Evolutionary conservation across 2,329 filamentous ascomycete genomes (phyloP).

Genomic region (Aspergillus sp.): DNA sequence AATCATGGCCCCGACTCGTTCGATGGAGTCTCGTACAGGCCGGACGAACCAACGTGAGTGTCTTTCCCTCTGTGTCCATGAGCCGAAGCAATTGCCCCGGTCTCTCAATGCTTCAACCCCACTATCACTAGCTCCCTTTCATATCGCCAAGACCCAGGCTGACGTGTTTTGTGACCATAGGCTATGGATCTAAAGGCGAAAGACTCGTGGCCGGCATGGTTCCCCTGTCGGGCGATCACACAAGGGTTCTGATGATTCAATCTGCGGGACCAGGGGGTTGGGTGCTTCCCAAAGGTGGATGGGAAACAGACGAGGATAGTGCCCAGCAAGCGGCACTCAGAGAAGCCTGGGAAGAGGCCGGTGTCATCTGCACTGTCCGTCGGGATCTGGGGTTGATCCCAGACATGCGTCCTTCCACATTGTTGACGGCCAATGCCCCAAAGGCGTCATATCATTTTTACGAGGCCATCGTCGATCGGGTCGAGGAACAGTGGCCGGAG

Average conservation of each 20-base stretch:
- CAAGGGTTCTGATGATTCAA: slow-evolving; percentile 85
- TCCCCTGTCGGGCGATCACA: slow-evolving; percentile 75
- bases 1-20: slow-evolving; percentile 35
- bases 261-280: slow-evolving; percentile 84
- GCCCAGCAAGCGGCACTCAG: slow-evolving; percentile 73
- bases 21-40: slow-evolving; percentile 42
- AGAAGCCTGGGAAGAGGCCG: slow-evolving; percentile 97
- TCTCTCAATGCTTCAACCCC: not conserved
- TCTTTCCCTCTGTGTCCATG: not conserved
- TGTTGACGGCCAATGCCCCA: slow-evolving; percentile 53
- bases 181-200: slow-evolving; percentile 86
- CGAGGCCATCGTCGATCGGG: slow-evolving; percentile 77
- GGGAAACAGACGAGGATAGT: slow-evolving; percentile 89
- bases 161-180: slow-evolving; percentile 40
- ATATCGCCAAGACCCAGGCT: slow-evolving; percentile 8
- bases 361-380: slow-evolving; percentile 75
- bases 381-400: slow-evolving; percentile 79
- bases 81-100: slow-evolving; percentile 13
- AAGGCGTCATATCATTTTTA: slow-evolving; percentile 56
- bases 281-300: slow-evolving; percentile 96
- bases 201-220: slow-evolving; percentile 92
- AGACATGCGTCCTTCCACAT: slow-evolving; percentile 59
- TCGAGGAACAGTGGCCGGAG: slow-evolving; percentile 87
- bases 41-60: slow-evolving; percentile 44
- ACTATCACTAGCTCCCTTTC: not conserved